Conservation (phyloP, 2,329 filamentous ascomycete genomes). For the Pseudofabraea citricarpa region DNA sequence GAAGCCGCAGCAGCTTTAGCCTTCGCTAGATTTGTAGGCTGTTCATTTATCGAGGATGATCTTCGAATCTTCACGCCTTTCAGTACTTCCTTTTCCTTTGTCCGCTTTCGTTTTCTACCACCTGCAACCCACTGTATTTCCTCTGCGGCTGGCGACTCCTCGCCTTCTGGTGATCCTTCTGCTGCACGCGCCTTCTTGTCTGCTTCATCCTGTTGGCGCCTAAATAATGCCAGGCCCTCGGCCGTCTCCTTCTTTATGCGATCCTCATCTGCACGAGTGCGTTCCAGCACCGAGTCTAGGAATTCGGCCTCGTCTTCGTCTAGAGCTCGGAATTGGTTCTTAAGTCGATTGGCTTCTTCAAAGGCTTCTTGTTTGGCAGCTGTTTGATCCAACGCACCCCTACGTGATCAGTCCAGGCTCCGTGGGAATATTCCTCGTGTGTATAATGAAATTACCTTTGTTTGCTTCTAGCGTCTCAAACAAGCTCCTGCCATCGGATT, state of each 20-base stretch:
- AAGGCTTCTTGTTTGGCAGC: slow-evolving; percentile 79
- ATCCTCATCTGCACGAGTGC: slow-evolving; percentile 49
- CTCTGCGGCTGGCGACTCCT: slow-evolving; percentile 9
- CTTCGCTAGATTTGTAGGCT: slow-evolving; percentile 3
- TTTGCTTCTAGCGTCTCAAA: slow-evolving; percentile 77
- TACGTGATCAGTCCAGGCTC: slow-evolving; percentile 26
- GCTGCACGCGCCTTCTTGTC: slow-evolving; percentile 23
- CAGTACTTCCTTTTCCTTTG: slow-evolving; percentile 32
- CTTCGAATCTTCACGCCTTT: slow-evolving; percentile 27
- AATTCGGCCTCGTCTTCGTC: slow-evolving; percentile 79
- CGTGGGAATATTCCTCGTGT: background rate
- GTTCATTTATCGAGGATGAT: slow-evolving; percentile 12
- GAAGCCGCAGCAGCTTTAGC: slow-evolving; percentile 6
- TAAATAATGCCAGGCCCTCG: slow-evolving; percentile 50
- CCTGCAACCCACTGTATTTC: slow-evolving; percentile 31
- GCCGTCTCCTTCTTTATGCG: slow-evolving; percentile 49
- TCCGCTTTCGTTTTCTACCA: slow-evolving; percentile 34
- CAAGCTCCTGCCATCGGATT: slow-evolving; percentile 49
- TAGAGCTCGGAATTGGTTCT: slow-evolving; percentile 72
- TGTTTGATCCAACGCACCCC: slow-evolving; percentile 30
- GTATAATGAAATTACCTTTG: slow-evolving; percentile 52
- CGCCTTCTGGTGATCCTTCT: slow-evolving; percentile 12
- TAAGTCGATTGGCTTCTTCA: slow-evolving; percentile 66
- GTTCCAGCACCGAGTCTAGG: slow-evolving; percentile 53
- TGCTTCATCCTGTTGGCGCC: slow-evolving; percentile 40